Base-by-base conservation (phyloP, 2,329 filamentous ascomycete species). In the Fusarium robinianum region DNA sequence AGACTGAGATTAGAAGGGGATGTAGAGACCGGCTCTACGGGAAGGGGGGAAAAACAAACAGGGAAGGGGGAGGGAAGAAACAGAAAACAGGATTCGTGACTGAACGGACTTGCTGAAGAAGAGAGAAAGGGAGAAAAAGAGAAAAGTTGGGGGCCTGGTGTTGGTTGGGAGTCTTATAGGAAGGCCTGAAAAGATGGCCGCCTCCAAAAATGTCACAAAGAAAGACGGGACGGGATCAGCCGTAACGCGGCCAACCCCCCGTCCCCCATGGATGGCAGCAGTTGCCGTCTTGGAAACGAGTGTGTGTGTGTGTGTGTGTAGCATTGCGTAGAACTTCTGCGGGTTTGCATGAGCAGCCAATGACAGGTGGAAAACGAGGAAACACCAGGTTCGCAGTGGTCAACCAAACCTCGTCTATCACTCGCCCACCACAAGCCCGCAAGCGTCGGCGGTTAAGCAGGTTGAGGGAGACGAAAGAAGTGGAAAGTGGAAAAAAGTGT, bases 41-140 rank as follows among this genome's bases (percentile, higher is more conserved):
- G 52, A 60, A 67, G 57, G 60, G 60, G 65, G 66, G 66, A 67
- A 67, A 62, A 67, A 68, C 67, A 63, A 64, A 60, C 66, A 62
- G 63, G 61, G 56, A 57, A 60, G 68, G 63, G 67, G 63, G 63
- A 65, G 62, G 64, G 64, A 65, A 70, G 55, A 57, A 64, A 65
- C 61, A 65, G 74, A 77, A 80, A 75, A 69, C 27, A 70, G 75
- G 73, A 73, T 76, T 75, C 75, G 65, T 69, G 67, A 61, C 64
- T 72, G 77, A 77, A 55, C 75, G 64, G 73, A 74, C 83, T 87
- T 87, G 84, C 83, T 85, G 76, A 76, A 76, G 82, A 72, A 70
- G 68, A 73, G 72, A 65, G 61, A 69, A 70, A 70, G 63, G 64
- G 61, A 66, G 62, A 57, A 61, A 64, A 60, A 62, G 60, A 62